These are phyloP conservation scores for Panellus pusillus DNA, from an alignment of 768 basidiomycete genomes.

Conservation along the genomic window DNA sequence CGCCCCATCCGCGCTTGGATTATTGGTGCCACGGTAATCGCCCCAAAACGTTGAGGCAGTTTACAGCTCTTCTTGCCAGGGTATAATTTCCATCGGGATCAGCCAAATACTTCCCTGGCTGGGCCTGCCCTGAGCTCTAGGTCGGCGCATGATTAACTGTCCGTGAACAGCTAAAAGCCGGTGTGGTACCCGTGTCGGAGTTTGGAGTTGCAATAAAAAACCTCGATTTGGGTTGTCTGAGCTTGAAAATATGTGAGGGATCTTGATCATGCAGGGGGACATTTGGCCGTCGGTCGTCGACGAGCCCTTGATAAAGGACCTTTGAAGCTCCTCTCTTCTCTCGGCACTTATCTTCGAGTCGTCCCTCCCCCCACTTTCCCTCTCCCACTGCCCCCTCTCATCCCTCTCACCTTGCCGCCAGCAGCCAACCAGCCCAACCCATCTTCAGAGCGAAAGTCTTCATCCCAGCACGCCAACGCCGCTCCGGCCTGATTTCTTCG, in stretches of 20 bases:
- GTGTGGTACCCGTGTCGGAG: background rate
- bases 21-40: too few species aligned
- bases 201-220: conserved; percentile 2
- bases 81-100: too few species aligned
- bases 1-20: too few species aligned
- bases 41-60: too few species aligned
- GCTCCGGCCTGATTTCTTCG: conserved; percentile 18
- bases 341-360: too few species aligned
- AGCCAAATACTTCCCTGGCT: too few species aligned
- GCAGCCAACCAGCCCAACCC: background rate
- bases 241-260: conserved; percentile 10
- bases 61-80: too few species aligned
- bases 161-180: background rate
- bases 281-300: background rate
- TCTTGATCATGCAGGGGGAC: background rate
- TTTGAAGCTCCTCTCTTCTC: too few species aligned
- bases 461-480: background rate
- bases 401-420: background rate
- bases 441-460: background rate
- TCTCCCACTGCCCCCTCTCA: background rate
- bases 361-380: too few species aligned
- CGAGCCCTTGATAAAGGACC: background rate
- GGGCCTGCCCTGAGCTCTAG: too few species aligned
- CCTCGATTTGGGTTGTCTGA: conserved; percentile 13
- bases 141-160: background rate